Evolutionary conservation across 257 asterid genomes (phyloP), one percentile per base, ranked within the genome.

Genomic region (Salvia rosmarinus): DNA sequence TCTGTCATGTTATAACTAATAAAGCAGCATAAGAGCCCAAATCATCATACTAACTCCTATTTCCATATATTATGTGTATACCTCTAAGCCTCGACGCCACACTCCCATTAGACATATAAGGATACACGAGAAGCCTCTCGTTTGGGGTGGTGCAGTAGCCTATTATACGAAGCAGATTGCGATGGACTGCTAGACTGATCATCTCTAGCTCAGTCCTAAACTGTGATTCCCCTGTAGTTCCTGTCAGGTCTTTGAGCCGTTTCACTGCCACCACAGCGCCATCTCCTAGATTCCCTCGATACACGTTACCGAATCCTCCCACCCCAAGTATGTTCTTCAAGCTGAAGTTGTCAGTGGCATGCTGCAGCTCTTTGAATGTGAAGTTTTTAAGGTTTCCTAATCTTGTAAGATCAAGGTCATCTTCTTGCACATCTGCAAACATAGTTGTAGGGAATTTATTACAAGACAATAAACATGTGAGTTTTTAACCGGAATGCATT

Each of bases 221-320:
- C 83, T 95, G 99, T 2, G 84, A 84, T 58, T 85, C 91, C 39
- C 99, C 99, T 0, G 99, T 84, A 8, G 93, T 83, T 59, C 96
- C 99, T 0, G 89, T 74, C 20, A 88, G 63, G 51, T 95, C 98
- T 74, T 95, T 95, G 2, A 95, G 85, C 2, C 99, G 89, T 55
- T 95, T 95, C 35, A 95, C 98, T 0, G 99, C 98, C 9, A 91
- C 87, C 14, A 91, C 9, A 0, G 84, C 80, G 20, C 95, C 95
- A 20, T 85, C 88, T 52, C 82, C 89, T 30, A 89, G 34, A 71
- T 85, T 89, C 21, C 98, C 98, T 51, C 82, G 68, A 23, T 94
- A 94, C 5, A 94, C 99, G 60, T 94, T 91, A 40, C 99, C 97
- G 51, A 95, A 95, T 21, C 99, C 99, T 16, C 99, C 99, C 0